Evolutionary conservation across 805 yeast species (phyloP), one percentile per base, ranked within the genome.

Genomic region (Yamadazyma ubonensis): DNA sequence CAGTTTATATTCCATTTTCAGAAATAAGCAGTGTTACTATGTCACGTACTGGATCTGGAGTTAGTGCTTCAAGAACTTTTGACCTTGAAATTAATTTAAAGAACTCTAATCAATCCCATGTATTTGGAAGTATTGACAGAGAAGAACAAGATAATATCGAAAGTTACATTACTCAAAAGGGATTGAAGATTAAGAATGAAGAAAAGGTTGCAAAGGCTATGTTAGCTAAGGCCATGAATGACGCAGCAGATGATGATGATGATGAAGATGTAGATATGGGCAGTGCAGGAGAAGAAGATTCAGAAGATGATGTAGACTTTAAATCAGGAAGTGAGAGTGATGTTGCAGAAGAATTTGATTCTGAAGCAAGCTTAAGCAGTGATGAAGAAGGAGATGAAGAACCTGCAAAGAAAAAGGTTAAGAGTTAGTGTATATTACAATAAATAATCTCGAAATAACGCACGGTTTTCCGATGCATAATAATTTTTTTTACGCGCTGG

Each of bases 131-230:
- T 55, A 85, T 93, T 50, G 83, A 83, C 46, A 79, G 88, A 59
- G 96, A 87, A 48, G 99, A 93, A 57, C 98, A 90, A 61, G 79
- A 76, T 36, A 66, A 78, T 2, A 71, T 93, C 44, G 96, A 91
- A 58, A 72, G 71, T 31, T 93, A 73, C 70, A 77, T 91, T 63
- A 76, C 75, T 51, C 79, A 83, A 35, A 89, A 87, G 73, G 85
- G 84, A 41, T 66, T 93, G 44, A 73, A 78, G 50, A 86, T 91
- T 37, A 84, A 82, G 68, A 90, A 90, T 58, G 98, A 91, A 55
- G 90, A 89, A 47, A 86, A 81, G 51, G 85, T 88, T 40, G 95
- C 91, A 29, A 88, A 89, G 63, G 81, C 81, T 36, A 74, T 86
- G 70, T 67, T 89, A 57, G 85, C 83, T 31, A 81, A 81, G 43